A percentile compares a stretch with the other conserved stretches of the same genome.
phyloP scores from a whole-genome alignment of 2,329 filamentous ascomycete species.

The Aspergillus awamori region DNA sequence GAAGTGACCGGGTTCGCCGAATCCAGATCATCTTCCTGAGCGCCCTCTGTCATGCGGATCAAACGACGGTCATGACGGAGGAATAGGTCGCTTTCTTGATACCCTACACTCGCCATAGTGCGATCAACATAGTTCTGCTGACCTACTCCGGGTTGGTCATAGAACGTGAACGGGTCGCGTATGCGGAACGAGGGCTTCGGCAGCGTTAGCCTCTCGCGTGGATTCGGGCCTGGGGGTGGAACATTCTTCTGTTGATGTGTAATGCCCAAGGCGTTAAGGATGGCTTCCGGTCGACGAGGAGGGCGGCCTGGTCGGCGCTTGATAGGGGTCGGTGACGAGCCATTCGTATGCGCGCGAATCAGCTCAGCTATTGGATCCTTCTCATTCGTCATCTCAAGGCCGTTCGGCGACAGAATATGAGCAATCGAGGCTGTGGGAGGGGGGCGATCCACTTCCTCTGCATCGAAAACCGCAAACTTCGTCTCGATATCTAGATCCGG shows the following conservation, averaged over 20 bases:
- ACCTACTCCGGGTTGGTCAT: constrained; percentile 80
- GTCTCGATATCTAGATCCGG: constrained; percentile 89
- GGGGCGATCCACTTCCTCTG: constrained; percentile 82
- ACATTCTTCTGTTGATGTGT: constrained; percentile 58
- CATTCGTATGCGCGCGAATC: constrained; percentile 43
- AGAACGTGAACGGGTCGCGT: constrained; percentile 52
- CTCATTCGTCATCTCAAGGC: constrained; percentile 29
- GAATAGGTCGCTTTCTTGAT: constrained; percentile 92
- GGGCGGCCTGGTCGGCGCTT: constrained; percentile 67
- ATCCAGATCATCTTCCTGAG: constrained; percentile 66
- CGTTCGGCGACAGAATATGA: constrained; percentile 33
- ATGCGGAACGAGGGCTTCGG: constrained; percentile 52
- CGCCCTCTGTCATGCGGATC: constrained; percentile 63
- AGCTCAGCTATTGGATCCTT: constrained; percentile 45
- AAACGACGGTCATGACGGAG: constrained; percentile 74
- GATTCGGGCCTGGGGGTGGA: constrained; percentile 53
- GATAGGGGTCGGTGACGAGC: constrained; percentile 45
- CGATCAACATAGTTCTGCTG: constrained; percentile 93
- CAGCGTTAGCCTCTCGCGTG: constrained; percentile 52
- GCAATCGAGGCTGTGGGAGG: constrained; percentile 53
- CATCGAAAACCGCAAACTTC: constrained; percentile 74
- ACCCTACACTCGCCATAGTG: constrained; percentile 93
- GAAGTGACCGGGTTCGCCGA: constrained; percentile 56
- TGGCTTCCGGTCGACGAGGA: constrained; percentile 63
- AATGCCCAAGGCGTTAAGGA: constrained; percentile 62